Evolutionary conservation across 208 protist genomes (phyloP), one percentile per base, ranked within the genome.

Genomic region (Trypanosoma theileri): DNA sequence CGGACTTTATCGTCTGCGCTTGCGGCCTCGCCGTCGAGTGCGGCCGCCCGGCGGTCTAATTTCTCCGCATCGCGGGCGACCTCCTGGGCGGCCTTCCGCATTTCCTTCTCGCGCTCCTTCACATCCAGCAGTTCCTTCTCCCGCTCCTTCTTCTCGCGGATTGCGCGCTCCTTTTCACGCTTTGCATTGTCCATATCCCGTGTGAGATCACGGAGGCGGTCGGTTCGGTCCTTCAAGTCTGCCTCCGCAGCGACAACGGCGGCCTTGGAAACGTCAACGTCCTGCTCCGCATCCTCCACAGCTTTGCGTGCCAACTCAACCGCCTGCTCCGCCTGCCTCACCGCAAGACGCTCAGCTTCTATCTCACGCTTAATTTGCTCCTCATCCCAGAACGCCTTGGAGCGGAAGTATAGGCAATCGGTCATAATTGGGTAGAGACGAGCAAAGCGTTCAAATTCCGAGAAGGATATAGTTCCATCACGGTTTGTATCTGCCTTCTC

Each of bases 321-420:
- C 13, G 53, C 54, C 12, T 59, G 50, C 79, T 95, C 85, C 35
- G 80, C 73, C 71, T 93, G 84, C 48, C 46, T 72, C 21, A 91
- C 86, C 2, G 82, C 82, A 22, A 93, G 86, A 13, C 80, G 80
- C 83, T 95, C 87, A 11, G 65, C 78, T 64, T 93, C 75, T 59
- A 97, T 93, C 8, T 90, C 83, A 59, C 91, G 91, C 50, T 79
- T 85, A 41, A 95, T 67, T 76, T 92, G 85, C 65, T 94, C 88
- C 75, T 97, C 89, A 56, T 94, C 88, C 90, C 89, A 95, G 68
- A 93, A 93, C n/a, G 89, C 89, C 82, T 94, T 95, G 55, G 80
- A 91, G 61, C 92, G 87, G 75, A 92, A 94, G 75, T 87, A 97
- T 19, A 97, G 79, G 70, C 89, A 95, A 77, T 97, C 89, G 22